phyloP scores from a whole-genome alignment of 2,329 filamentous ascomycete genomes.

The Trichoderma sp. region DNA sequence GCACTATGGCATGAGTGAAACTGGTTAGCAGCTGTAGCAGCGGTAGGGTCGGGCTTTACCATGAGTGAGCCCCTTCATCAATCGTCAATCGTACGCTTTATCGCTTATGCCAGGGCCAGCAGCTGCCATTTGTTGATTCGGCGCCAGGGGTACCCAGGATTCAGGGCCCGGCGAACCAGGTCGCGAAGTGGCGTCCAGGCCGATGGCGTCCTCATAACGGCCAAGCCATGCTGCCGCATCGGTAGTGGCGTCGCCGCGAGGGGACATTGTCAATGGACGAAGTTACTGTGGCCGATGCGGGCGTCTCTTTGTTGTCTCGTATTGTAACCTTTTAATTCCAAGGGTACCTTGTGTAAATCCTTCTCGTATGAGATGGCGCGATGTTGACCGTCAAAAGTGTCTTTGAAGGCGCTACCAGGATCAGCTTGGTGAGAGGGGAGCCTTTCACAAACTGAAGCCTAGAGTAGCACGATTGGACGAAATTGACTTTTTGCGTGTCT shows the following conservation, averaged over 20 bases:
- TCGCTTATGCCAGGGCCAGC: conserved; percentile 11
- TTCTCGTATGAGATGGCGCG: conserved; percentile 14
- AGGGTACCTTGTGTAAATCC: not conserved
- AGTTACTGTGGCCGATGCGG: not conserved
- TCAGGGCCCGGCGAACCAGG: conserved; percentile 21
- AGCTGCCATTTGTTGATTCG: conserved; percentile 11
- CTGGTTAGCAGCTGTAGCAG: conserved; percentile 18
- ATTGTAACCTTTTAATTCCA: not conserved
- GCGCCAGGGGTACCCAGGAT: conserved; percentile 24
- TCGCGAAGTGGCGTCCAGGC: conserved; percentile 13
- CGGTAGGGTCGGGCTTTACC: conserved; percentile 16
- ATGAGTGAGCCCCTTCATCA: conserved; percentile 21
- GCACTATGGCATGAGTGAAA: conserved; percentile 13
- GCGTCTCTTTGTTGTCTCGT: conserved; percentile 9
- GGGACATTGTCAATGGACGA: conserved; percentile 6
- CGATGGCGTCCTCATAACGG: conserved; percentile 25
- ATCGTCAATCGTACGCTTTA: conserved; percentile 17
- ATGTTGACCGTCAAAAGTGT: not conserved
- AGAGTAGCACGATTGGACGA: conserved; percentile 17
- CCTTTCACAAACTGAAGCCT: conserved; percentile 1
- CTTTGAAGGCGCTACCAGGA: conserved; percentile 7
- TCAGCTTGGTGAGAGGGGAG: not conserved
- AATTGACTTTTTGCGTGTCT: conserved; percentile 4
- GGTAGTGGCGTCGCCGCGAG: conserved; percentile 11
- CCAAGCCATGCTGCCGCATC: conserved; percentile 22